phyloP scores from a whole-genome alignment of 805 yeast species.

The Hanseniaspora nectarophila region DNA sequence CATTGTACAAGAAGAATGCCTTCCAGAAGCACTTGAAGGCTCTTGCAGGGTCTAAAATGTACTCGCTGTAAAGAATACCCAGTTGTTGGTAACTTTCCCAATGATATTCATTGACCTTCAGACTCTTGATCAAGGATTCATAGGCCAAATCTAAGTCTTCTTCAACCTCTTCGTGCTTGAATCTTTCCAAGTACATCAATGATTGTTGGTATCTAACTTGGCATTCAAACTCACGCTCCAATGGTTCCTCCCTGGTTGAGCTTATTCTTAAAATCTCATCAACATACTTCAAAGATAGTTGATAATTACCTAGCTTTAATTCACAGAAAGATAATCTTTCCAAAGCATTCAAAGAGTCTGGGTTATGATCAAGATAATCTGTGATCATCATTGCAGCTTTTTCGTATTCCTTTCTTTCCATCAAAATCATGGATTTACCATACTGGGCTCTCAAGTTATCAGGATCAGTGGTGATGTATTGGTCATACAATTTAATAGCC shows the following conservation, averaged over 20 bases:
- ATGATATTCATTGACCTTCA: constrained; percentile 50
- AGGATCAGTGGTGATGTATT: constrained; percentile 39
- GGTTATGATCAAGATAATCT: constrained; percentile 37
- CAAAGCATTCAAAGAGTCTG: constrained; percentile 48
- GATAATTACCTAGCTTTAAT: constrained; percentile 43
- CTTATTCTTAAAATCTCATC: constrained; percentile 25
- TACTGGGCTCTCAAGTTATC: constrained; percentile 50
- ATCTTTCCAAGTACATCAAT: constrained; percentile 33
- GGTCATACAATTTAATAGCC: constrained; percentile 62
- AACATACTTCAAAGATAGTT: constrained; percentile 31
- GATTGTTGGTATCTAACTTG: constrained; percentile 68
- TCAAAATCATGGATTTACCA: constrained; percentile 69
- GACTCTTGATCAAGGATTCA: constrained; percentile 44
- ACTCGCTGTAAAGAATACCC: constrained; percentile 57
- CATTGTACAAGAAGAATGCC: constrained; percentile 76
- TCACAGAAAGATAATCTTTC: constrained; percentile 72
- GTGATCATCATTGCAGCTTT: constrained; percentile 45
- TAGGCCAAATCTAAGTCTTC: constrained; percentile 39
- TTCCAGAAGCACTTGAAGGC: constrained; percentile 80
- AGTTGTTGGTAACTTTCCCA: constrained; percentile 76
- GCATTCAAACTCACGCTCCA: constrained; percentile 37
- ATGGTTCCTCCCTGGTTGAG: constrained; percentile 35
- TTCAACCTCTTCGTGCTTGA: constrained; percentile 22
- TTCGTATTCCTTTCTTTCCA: constrained; percentile 48
- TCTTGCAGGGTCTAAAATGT: constrained; percentile 46